Conservation (phyloP, 805 yeast genomes). For the Ogataea trehaloabstinens region DNA sequence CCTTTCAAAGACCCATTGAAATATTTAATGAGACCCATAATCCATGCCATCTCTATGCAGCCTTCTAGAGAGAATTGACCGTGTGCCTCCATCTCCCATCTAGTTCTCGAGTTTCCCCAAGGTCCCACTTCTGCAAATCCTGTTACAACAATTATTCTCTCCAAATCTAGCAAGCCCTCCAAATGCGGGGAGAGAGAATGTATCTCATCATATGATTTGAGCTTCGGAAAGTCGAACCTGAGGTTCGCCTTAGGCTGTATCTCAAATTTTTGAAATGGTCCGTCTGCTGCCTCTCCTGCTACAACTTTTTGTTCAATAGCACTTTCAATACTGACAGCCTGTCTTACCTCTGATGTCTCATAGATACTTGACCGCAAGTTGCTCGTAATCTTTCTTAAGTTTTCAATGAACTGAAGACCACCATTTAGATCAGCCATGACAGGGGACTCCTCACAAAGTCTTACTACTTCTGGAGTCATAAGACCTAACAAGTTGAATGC, state of each 20-base stretch:
- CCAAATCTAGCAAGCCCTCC: slow-evolving; percentile 90
- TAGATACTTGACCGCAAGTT: slow-evolving; percentile 72
- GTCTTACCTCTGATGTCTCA: slow-evolving; percentile 87
- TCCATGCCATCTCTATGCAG: slow-evolving; percentile 99
- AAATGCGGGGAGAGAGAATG: slow-evolving; percentile 68
- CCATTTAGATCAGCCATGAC: slow-evolving; percentile 98
- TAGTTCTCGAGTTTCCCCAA: slow-evolving; percentile 98
- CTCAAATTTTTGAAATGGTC: slow-evolving; percentile 71
- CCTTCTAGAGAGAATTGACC: slow-evolving; percentile 98
- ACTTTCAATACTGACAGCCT: slow-evolving; percentile 92
- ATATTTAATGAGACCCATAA: slow-evolving; percentile 96
- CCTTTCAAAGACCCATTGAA: slow-evolving; percentile 89
- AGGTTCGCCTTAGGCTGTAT: slow-evolving; percentile 94
- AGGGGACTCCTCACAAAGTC: slow-evolving; percentile 88
- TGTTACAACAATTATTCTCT: slow-evolving; percentile 88
- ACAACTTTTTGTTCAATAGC: slow-evolving; percentile 84
- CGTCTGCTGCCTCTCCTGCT: slow-evolving; percentile 84
- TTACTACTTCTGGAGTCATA: slow-evolving; percentile 79
- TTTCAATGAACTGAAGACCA: slow-evolving; percentile 91
- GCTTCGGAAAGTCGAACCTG: slow-evolving; percentile 88
- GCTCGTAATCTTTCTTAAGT: slow-evolving; percentile 84
- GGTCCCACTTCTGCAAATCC: slow-evolving; percentile 99
- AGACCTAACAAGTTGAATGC: slow-evolving; percentile 96
- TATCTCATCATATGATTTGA: slow-evolving; percentile 74
- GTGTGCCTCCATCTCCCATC: slow-evolving; percentile 98